These are phyloP conservation scores for Globisporangium irregulare DNA, from an alignment of 352 stramenopile species.

Conservation along the genomic window DNA sequence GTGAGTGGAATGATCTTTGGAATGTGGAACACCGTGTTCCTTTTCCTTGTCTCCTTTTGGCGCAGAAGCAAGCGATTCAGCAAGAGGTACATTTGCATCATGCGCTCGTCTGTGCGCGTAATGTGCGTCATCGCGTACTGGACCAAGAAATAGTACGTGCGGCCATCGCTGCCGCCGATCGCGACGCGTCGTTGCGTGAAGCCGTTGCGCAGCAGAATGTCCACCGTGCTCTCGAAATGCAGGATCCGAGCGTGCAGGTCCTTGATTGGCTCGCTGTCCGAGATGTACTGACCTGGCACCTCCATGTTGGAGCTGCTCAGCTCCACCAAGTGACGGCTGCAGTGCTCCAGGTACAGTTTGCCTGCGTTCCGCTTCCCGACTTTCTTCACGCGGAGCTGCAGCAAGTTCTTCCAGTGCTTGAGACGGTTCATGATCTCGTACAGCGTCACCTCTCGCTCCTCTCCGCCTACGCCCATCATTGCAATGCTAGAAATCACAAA, in stretches of 20 bases:
- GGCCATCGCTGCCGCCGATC: conserved; percentile 87
- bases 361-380: conserved; percentile 65
- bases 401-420: conserved; percentile 89
- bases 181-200: conserved; percentile 90
- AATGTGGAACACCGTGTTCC: conserved; percentile 88
- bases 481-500: conserved; percentile 6
- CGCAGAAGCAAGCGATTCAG: conserved; percentile 82
- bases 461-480: conserved; percentile 20
- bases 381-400: conserved; percentile 82
- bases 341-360: conserved; percentile 82
- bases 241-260: conserved; percentile 89
- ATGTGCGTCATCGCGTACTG: conserved; percentile 93
- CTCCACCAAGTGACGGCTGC: conserved; percentile 87
- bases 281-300: conserved; percentile 91
- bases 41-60: conserved; percentile 86
- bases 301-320: conserved; percentile 87
- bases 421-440: conserved; percentile 87
- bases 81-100: conserved; percentile 92
- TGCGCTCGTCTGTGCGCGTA: conserved; percentile 92
- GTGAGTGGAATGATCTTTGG: conserved; percentile 92
- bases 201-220: conserved; percentile 82
- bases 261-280: conserved; percentile 89
- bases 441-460: conserved; percentile 44
- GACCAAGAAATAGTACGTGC: conserved; percentile 89
- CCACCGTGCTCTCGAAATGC: conserved; percentile 86